phyloP scores from a whole-genome alignment of 371 early-diverging fungal genomes.

The Lichtheimia corymbifera region DNA sequence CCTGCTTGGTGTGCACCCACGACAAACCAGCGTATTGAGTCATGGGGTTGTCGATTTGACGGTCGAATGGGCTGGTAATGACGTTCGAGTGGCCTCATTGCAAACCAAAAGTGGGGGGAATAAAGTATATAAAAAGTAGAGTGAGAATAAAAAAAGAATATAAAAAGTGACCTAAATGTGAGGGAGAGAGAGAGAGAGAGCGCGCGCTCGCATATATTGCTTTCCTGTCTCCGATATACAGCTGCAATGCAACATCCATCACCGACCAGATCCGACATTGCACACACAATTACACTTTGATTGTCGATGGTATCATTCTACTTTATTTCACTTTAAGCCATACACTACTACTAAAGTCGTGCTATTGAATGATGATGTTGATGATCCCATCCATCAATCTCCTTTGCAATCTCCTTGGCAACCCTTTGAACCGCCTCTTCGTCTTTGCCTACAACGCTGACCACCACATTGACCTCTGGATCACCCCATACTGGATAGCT shows the following conservation, averaged over 20 bases:
- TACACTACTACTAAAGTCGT: too few relatives aligned
- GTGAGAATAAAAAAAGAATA: neutral
- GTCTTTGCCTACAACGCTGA: constrained; percentile 45
- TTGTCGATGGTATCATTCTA: too few relatives aligned
- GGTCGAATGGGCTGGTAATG: neutral
- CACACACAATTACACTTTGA: too few relatives aligned
- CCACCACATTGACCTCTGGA: constrained; percentile 26
- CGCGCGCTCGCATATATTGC: too few relatives aligned
- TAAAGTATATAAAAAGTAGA: neutral
- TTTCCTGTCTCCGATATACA: too few relatives aligned
- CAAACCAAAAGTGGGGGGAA: neutral
- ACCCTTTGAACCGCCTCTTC: constrained; percentile 24
- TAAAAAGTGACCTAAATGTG: too few relatives aligned
- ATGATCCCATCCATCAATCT: constrained; percentile 14
- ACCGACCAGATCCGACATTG: too few relatives aligned
- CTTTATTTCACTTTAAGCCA: too few relatives aligned
- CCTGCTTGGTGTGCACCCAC: constrained; percentile 17
- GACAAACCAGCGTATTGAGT: constrained; percentile 13
- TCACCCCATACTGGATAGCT: constrained; percentile 61
- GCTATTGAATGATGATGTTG: neutral
- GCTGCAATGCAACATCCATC: too few relatives aligned
- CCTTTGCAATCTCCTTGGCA: constrained; percentile 7
- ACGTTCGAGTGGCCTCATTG: neutral
- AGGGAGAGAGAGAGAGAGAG: too few relatives aligned
- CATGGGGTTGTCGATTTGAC: constrained; percentile 1